These are phyloP conservation scores for Coriaria nepalensis DNA, from an alignment of 306 rosid genomes.

Conservation along the genomic window DNA sequence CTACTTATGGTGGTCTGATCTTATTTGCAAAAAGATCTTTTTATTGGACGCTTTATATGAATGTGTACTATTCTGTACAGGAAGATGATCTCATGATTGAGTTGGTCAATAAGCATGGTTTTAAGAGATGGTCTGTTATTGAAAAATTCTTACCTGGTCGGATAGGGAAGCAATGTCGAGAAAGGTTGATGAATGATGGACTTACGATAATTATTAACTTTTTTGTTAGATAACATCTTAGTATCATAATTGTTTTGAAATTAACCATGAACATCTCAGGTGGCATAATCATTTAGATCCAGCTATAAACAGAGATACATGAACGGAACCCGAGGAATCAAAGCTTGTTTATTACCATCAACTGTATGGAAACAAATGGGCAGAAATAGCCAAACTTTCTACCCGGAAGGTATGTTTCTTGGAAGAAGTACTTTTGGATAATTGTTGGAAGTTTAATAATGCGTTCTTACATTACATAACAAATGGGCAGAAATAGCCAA, in stretches of 20 bases:
- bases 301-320: conserved; percentile 33
- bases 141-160: conserved; percentile 47
- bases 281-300: conserved; percentile 58
- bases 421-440: no score
- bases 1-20: neutral
- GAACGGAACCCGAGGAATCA: conserved; percentile 46
- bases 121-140: conserved; percentile 39
- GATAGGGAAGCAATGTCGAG: conserved; percentile 65
- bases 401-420: conserved; percentile 48
- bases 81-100: conserved; percentile 37
- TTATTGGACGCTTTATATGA: neutral
- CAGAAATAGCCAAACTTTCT: conserved; percentile 53
- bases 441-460: no score
- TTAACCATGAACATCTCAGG: conserved; percentile 23
- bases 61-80: conserved; percentile 10
- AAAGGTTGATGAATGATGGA: conserved; percentile 23
- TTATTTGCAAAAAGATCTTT: neutral
- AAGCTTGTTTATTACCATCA: conserved; percentile 31
- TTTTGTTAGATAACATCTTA: no score
- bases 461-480: no score
- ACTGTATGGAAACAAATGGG: conserved; percentile 49
- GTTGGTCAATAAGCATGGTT: conserved; percentile 33
- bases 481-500: no score
- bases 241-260: neutral
- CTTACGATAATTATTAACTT: no score